A percentile compares a stretch with the other conserved stretches of the same genome.
Conservation (phyloP, 1,284 basidiomycete species). For the Cryptococcus depauperatus region DNA sequence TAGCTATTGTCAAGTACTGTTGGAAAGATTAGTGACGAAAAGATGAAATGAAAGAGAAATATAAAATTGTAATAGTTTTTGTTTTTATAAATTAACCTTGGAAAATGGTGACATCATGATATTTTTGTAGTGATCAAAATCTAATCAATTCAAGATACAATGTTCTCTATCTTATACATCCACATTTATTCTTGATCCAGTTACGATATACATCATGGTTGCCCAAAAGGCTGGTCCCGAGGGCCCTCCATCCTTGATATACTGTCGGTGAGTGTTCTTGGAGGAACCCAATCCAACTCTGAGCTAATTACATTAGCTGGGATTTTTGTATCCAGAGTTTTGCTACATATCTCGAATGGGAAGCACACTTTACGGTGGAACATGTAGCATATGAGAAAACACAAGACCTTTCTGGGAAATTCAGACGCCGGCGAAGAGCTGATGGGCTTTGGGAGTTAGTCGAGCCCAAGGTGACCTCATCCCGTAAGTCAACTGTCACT, state of each 20-base stretch:
- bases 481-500: not conserved
- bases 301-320: slow-evolving; percentile 6
- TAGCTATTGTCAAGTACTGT: too few species aligned
- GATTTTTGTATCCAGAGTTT: slow-evolving; percentile 10
- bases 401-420: slow-evolving; percentile 5
- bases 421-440: not conserved
- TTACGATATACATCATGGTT: too few species aligned
- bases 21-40: too few species aligned
- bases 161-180: too few species aligned
- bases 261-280: not conserved
- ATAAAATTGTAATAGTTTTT: too few species aligned
- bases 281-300: not conserved
- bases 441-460: slow-evolving; percentile 10
- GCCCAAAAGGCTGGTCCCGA: not conserved
- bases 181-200: too few species aligned
- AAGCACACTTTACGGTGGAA: slow-evolving; percentile 11
- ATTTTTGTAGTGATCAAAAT: too few species aligned
- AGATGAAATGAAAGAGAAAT: too few species aligned
- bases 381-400: slow-evolving; percentile 10
- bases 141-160: too few species aligned
- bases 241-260: not conserved
- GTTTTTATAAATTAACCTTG: too few species aligned
- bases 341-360: slow-evolving; percentile 9
- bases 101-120: too few species aligned
- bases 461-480: not conserved